phyloP scores from a whole-genome alignment of 345 rosid genomes.

The Eucalyptus tenuipes region DNA sequence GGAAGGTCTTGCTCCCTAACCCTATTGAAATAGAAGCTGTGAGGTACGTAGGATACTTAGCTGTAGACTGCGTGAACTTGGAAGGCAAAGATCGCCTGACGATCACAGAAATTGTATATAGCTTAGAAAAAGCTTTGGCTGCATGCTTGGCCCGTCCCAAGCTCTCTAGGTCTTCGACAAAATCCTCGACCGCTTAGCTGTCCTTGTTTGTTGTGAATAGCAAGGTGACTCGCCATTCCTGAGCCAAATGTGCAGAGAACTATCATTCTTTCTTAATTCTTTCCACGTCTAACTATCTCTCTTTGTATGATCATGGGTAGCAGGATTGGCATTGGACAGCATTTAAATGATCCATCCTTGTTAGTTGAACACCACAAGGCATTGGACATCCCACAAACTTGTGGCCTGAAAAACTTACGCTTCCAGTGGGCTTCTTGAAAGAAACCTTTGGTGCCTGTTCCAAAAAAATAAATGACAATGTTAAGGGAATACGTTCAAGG shows the following conservation, averaged over 20 bases:
- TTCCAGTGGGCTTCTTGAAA: conserved; percentile 89
- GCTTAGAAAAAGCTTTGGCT: conserved; percentile 40
- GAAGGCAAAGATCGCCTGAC: conserved; percentile 57
- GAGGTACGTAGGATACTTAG: too few relatives aligned
- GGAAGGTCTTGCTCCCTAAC: conserved; percentile 47
- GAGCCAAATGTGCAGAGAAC: not conserved
- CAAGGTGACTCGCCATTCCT: not conserved
- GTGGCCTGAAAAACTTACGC: conserved; percentile 92
- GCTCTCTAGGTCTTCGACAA: conserved; percentile 18
- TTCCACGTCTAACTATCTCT: not conserved
- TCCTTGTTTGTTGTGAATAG: not conserved
- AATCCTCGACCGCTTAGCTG: not conserved
- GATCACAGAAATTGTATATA: conserved; percentile 37
- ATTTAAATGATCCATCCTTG: conserved; percentile 74
- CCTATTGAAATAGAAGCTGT: conserved; percentile 69
- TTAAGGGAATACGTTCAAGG: not conserved
- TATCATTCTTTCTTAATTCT: not conserved
- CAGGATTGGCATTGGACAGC: conserved; percentile 14
- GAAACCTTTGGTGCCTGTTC: conserved; percentile 86
- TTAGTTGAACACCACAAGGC: conserved; percentile 95
- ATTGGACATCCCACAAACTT: conserved; percentile 95
- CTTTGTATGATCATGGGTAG: not conserved
- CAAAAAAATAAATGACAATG: not conserved
- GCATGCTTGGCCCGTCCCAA: conserved; percentile 21
- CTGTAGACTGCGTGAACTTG: not conserved